These are phyloP conservation scores for Yamadazyma olivae DNA, from an alignment of 805 yeast genomes.

Conservation along the genomic window DNA sequence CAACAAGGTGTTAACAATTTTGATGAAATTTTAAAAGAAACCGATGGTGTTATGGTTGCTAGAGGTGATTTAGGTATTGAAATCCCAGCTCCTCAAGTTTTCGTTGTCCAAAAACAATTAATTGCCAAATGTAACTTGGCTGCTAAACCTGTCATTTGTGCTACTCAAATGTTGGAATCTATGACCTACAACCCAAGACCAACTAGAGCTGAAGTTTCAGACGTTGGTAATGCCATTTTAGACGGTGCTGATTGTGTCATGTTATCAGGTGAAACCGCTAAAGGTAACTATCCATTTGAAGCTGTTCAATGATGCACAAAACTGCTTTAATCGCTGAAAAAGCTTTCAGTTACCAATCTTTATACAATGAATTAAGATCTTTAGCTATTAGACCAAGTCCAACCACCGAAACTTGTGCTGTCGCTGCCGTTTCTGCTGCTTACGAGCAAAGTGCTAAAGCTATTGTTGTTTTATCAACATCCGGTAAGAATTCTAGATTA, in stretches of 20 bases:
- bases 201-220: slow-evolving; percentile 99
- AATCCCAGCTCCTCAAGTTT: slow-evolving; percentile 98
- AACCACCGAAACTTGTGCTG: slow-evolving; percentile 94
- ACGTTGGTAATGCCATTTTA: slow-evolving; percentile 97
- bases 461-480: slow-evolving; percentile 90
- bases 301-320: slow-evolving; percentile 99
- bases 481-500: slow-evolving; percentile 94
- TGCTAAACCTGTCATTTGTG: slow-evolving; percentile 99
- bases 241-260: slow-evolving; percentile 99
- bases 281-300: slow-evolving; percentile 97
- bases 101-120: slow-evolving; percentile 97
- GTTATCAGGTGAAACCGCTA: slow-evolving; percentile 99
- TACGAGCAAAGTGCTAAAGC: slow-evolving; percentile 97
- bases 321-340: slow-evolving; percentile 95
- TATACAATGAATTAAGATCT: slow-evolving; percentile 84
- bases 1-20: slow-evolving; percentile 99
- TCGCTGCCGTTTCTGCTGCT: slow-evolving; percentile 94
- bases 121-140: slow-evolving; percentile 99
- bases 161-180: slow-evolving; percentile 99
- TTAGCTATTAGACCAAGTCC: slow-evolving; percentile 85
- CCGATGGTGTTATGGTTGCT: slow-evolving; percentile 99
- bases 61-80: slow-evolving; percentile 99
- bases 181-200: slow-evolving; percentile 99
- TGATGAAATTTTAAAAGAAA: slow-evolving; percentile 89
- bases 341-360: slow-evolving; percentile 84